A percentile compares a stretch with the other conserved stretches of the same genome.
phyloP scores from a whole-genome alignment of 495 filamentous ascomycete species.

The Collariella sp. region DNA sequence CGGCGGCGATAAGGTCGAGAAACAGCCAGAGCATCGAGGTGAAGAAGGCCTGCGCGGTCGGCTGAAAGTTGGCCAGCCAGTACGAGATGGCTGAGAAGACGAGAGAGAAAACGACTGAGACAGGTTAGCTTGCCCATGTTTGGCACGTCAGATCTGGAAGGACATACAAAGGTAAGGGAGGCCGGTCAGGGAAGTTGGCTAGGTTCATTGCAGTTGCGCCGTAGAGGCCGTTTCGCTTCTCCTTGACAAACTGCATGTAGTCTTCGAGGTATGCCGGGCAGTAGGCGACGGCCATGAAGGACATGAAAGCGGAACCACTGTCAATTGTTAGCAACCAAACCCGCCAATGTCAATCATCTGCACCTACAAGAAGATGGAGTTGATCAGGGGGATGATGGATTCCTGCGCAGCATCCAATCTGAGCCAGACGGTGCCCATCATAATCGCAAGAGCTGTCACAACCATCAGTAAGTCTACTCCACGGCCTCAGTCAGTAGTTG shows the following conservation, averaged over 20 bases:
- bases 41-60: slow-evolving; percentile 58
- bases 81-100: slow-evolving; percentile 68
- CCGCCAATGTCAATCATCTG: neutral
- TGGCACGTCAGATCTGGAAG: no score
- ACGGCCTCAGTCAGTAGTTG: neutral
- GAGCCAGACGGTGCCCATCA: slow-evolving; percentile 85
- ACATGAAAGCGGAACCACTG: slow-evolving; percentile 81
- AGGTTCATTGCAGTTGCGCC: slow-evolving; percentile 61
- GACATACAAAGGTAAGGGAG: slow-evolving; percentile 56
- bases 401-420: slow-evolving; percentile 54
- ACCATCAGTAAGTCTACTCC: slow-evolving; percentile 9
- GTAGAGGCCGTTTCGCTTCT: slow-evolving; percentile 74
- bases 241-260: slow-evolving; percentile 61
- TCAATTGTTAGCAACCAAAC: slow-evolving; percentile 20
- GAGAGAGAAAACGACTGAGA: slow-evolving; percentile 53
- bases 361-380: slow-evolving; percentile 52
- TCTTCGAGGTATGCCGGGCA: slow-evolving; percentile 78
- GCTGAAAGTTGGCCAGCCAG: slow-evolving; percentile 71
- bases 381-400: slow-evolving; percentile 68
- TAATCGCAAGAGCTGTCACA: slow-evolving; percentile 53
- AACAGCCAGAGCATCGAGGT: slow-evolving; percentile 81
- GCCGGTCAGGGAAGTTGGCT: slow-evolving; percentile 73
- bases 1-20: slow-evolving; percentile 71
- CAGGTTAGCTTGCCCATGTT: neutral
- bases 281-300: slow-evolving; percentile 84